Evolutionary conservation across 345 rosid genomes (phyloP), one percentile per base, ranked within the genome.

Genomic region (Capsella bursapastoris): DNA sequence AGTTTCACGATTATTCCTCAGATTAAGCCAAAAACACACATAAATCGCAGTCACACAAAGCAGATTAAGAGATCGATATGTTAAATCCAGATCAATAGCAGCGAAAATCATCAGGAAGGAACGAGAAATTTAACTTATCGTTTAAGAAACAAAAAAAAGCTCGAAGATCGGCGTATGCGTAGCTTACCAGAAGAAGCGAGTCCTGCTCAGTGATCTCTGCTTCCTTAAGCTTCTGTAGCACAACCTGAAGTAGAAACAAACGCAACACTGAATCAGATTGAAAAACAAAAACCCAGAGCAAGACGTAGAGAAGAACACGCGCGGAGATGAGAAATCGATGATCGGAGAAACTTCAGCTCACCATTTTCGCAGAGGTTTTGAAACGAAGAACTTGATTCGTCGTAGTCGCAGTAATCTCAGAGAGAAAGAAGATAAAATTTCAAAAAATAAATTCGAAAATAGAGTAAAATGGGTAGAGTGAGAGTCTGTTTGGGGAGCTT

Each of bases 161-260:
- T 61, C 66, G 44, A 47, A 3, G 78, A 58, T 12, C 50, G 72
- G 55, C 35, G 69, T 38, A 10, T 3, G 31, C 56, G 45, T 7
- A 22, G 48, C 61, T 77, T 85, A 96, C 98, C 90, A 96, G 87
- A 65, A 92, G 99, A 70, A 96, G 96, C n/a, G 97, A 96, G 79
- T 92, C 94, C 85, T 92, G 98, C 73, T 92, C 97, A 4, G 97
- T 92, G 83, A 96, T 92, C 86, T 90, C 94, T 8, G 98, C 83
- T 84, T 96, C 96, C 60, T 89, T 96, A 68, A 90, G 80, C 72
- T 89, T 90, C 84, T 89, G 99, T 18, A 84, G 89, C 38, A 86
- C 83, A 55, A 89, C 98, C 97, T 96, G 86, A 80, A 61, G 13
- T 1, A 50, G 18, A 48, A 66, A 18, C 2, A 57, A 34, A 71